These are phyloP conservation scores for Pyrenophora seminiperda DNA, from an alignment of 2,329 filamentous ascomycete genomes.

Conservation along the genomic window DNA sequence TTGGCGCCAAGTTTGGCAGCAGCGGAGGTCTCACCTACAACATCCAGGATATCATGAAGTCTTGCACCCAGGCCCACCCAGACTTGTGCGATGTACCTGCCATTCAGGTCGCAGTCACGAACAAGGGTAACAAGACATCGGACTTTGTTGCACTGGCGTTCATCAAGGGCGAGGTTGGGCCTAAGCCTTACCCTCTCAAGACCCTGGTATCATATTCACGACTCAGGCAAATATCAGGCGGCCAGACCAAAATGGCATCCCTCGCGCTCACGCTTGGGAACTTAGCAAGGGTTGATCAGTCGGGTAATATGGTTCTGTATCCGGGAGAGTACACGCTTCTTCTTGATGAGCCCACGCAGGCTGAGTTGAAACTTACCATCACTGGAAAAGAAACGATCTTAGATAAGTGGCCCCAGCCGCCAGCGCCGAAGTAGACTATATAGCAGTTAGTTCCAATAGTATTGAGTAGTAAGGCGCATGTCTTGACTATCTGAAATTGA, in stretches of 20 bases:
- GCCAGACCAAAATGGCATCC: conserved; percentile 35
- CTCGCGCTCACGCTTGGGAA: conserved; percentile 56
- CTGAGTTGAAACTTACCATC: conserved; percentile 53
- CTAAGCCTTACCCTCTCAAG: conserved; percentile 59
- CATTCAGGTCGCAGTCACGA: conserved; percentile 51
- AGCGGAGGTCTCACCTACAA: conserved; percentile 11
- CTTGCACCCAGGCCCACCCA: conserved; percentile 37
- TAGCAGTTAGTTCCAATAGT: too few species aligned
- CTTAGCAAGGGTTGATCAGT: conserved; percentile 57
- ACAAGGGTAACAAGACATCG: conserved; percentile 54
- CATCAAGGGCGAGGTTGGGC: conserved; percentile 55
- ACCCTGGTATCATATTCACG: conserved; percentile 58
- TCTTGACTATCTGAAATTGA: too few species aligned
- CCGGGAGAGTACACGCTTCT: conserved; percentile 55
- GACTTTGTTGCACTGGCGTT: conserved; percentile 62
- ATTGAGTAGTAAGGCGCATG: too few species aligned
- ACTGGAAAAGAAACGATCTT: conserved; percentile 53
- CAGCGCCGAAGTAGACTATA: not conserved
- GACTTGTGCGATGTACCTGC: conserved; percentile 49
- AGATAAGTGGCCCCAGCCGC: conserved; percentile 43
- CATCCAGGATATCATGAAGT: conserved; percentile 47
- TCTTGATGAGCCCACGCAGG: conserved; percentile 40
- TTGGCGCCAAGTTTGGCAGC: conserved; percentile 37
- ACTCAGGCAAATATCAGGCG: conserved; percentile 48
- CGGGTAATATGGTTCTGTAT: conserved; percentile 59